These are phyloP conservation scores for Penicillium olsonii DNA, from an alignment of 2,329 filamentous ascomycete genomes.

Conservation along the genomic window DNA sequence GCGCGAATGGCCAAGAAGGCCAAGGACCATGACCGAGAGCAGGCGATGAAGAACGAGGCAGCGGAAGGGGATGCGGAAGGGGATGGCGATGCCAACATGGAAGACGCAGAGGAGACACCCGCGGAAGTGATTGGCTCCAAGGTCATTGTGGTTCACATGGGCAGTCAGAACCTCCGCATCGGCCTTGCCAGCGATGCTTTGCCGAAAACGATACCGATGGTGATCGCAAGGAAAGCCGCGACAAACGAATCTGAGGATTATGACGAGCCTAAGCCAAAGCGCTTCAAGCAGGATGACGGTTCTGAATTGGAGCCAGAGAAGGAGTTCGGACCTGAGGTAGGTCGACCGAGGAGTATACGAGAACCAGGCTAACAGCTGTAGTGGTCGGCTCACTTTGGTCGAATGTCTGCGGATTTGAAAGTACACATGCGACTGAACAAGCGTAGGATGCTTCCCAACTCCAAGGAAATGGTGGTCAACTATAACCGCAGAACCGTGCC, in stretches of 20 bases:
- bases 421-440: slow-evolving; percentile 90
- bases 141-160: slow-evolving; percentile 91
- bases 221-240: slow-evolving; percentile 76
- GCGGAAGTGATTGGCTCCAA: slow-evolving; percentile 75
- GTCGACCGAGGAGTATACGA: slow-evolving; percentile 22
- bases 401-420: slow-evolving; percentile 85
- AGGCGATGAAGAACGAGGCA: slow-evolving; percentile 73
- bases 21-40: slow-evolving; percentile 81
- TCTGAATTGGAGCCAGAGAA: slow-evolving; percentile 64
- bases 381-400: slow-evolving; percentile 68
- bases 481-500: slow-evolving; percentile 84
- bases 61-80: slow-evolving; percentile 47
- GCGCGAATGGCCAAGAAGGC: slow-evolving; percentile 82
- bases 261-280: slow-evolving; percentile 73
- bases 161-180: slow-evolving; percentile 92
- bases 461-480: slow-evolving; percentile 91
- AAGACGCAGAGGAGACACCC: slow-evolving; percentile 55
- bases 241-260: slow-evolving; percentile 82
- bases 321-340: slow-evolving; percentile 82
- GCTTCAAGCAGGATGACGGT: slow-evolving; percentile 60
- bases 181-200: slow-evolving; percentile 94
- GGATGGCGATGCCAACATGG: slow-evolving; percentile 59
- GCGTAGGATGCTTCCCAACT: slow-evolving; percentile 93
- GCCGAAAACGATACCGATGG: slow-evolving; percentile 92
- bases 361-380: slow-evolving; percentile 29